Base-by-base conservation (phyloP, 176 grass and related monocot species). In the Zea luxurians region DNA sequence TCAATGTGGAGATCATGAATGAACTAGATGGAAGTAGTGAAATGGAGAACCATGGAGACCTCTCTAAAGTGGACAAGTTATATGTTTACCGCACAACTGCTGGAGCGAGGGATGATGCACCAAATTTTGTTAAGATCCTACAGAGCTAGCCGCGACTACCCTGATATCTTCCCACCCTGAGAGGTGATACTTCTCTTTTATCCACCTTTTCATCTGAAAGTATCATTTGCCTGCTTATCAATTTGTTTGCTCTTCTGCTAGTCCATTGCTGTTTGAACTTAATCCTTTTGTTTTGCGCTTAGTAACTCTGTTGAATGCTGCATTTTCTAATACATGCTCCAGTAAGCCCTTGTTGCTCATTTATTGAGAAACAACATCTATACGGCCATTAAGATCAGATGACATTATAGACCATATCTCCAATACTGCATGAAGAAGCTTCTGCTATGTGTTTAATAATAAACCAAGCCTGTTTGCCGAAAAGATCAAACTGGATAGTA, bases 1-100 rank as follows among this genome's bases (percentile, higher is more conserved):
- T 97, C 47, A 97, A 88, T 57, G 90, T 97, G 50, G 93, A 97
- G 82, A 86, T 97, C 36, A 97, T 91, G 79, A 82, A 90, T 84
- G 85, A 88, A 43, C 57, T 53, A 2, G 90, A 84, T 74, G 81
- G 61, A 78, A 69, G 54, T 58, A 57, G 73, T 70, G 91, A 86
- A 73, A 79, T 88, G 85, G 88, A 85, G 48, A 86, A 55, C 71
- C 66, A 63, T 37, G 72, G 17, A 37, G 84, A 80, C 43, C 8
- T 46, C 46, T 70, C 60, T 12, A 93, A 67, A 86, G 88, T 92
- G 45, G 88, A 97, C 61, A 93, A 93, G 61, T 68, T 97, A 47
- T 97, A 97, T 61, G 87, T 93, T 38, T 93, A 97, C 77, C 85
- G 93, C 42, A 93, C 88, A 13, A 80, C 85, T 63, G 88, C 80